Base-by-base conservation (phyloP, 306 rosid species). In the Corylus heterophylla region DNA sequence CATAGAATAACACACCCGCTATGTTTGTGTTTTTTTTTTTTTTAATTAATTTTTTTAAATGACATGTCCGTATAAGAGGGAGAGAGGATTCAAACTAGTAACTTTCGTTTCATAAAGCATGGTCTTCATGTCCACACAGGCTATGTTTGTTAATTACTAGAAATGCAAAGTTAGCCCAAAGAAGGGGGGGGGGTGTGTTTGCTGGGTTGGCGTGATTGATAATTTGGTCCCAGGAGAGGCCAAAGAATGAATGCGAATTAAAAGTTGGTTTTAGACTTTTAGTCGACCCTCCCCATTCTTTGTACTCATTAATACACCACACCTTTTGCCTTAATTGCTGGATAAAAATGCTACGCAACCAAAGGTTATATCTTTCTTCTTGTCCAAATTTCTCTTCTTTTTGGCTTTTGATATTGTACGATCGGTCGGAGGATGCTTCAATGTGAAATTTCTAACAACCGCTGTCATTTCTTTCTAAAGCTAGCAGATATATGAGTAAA, bases 391-490 rank as follows among this genome's bases (percentile, higher is more conserved):
- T 16, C 6, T 77, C 13, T 9, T 64, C 29, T 55, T 31, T 31
- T 31, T 31, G 2, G 20, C 49, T 29, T 72, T 37, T 37, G 69
- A 62, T 45, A 64, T 22, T 45, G 11, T 45, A 9, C 5, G 7
- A 45, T 45, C 10, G 49, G 10, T 45, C 49, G 49, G 10, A 45
- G 2, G 35, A 31, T 31, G 35, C 35, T 31, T 31, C 35, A 31
- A 31, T 75, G 67, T 39, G 69, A 78, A 39, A 45, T 63, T 62
- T 82, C 35, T 70, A 68, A 79, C 48, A 69, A 8, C 76, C 68
- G 77, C 55, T 79, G 42, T 27, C 67, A 6, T 61, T 64, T 69
- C 80, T 69, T 54, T 47, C 47, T 74, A 39, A 54, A 61, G 74
- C 76, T 61, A 50, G 69, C 49, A 77, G 6, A 39, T 39, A 35